Evolutionary conservation across 495 filamentous ascomycete species (phyloP).

Genomic region (Neurospora tetraspora): DNA sequence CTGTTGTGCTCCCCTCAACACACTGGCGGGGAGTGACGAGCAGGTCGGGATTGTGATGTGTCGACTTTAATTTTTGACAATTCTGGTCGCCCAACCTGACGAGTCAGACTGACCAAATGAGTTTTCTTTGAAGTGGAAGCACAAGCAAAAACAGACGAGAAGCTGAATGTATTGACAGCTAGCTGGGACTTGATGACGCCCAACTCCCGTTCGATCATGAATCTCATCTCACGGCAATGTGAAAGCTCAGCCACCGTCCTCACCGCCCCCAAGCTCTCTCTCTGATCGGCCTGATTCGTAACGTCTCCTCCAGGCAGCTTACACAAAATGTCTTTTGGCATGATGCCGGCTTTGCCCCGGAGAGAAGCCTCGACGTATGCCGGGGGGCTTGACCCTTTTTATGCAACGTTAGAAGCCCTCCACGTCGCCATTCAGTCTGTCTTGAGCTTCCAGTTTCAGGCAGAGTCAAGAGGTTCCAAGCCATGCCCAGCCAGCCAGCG

Average conservation of each 20-base stretch:
- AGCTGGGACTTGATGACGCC: constrained; percentile 12
- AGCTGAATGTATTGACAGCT: background rate
- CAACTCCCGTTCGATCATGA: constrained; percentile 2
- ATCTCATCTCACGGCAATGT: background rate
- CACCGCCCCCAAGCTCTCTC: constrained; percentile 19
- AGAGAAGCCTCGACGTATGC: background rate
- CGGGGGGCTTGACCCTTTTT: background rate
- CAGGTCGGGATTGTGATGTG: constrained; percentile 1
- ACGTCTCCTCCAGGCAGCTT: background rate
- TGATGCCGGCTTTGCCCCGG: background rate
- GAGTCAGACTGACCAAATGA: background rate
- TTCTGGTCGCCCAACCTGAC: background rate
- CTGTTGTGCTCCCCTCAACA: constrained; percentile 3
- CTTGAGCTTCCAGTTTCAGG: background rate
- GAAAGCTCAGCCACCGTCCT: constrained; percentile 21
- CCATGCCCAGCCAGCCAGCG: background rate
- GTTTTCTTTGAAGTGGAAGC: background rate
- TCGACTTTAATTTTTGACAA: constrained; percentile 1
- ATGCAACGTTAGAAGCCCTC: constrained; percentile 1
- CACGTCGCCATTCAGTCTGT: background rate
- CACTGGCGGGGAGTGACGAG: constrained; percentile 7
- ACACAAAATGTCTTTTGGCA: background rate
- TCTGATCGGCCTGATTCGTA: background rate
- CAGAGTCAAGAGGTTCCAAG: background rate
- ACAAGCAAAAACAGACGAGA: constrained; percentile 3